phyloP scores from a whole-genome alignment of 345 rosid genomes.

The Theobroma cacao region DNA sequence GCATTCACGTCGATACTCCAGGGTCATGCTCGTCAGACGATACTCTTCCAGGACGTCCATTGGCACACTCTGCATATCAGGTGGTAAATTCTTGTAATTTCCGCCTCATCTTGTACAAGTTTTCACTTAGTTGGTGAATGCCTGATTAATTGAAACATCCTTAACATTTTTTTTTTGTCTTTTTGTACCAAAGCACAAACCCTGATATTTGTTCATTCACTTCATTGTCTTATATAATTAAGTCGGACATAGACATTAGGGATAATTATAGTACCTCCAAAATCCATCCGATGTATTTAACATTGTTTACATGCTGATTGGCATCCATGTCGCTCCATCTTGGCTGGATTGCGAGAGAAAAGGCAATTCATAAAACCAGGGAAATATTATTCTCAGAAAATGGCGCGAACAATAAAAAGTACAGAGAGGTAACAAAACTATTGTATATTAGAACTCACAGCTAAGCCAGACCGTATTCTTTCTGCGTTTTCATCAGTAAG shows the following conservation, averaged over 20 bases:
- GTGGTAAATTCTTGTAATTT: neutral
- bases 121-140: no score
- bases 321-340: slow-evolving; percentile 73
- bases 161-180: no score
- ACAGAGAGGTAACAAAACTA: neutral
- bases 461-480: slow-evolving; percentile 44
- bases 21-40: slow-evolving; percentile 43
- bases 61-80: slow-evolving; percentile 51
- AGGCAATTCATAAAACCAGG: neutral
- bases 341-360: slow-evolving; percentile 36
- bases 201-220: no score
- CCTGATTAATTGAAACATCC: no score
- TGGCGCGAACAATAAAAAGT: no score
- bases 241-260: no score
- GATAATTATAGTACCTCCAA: slow-evolving; percentile 41
- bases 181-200: no score
- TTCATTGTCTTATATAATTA: no score
- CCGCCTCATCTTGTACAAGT: no score
- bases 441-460: slow-evolving; percentile 25
- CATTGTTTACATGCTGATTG: slow-evolving; percentile 76
- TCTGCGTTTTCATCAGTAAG: slow-evolving; percentile 50
- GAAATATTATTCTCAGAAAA: no score
- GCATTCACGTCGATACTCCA: slow-evolving; percentile 68
- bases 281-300: slow-evolving; percentile 72
- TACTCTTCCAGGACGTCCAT: slow-evolving; percentile 45